Evolutionary conservation across 2,329 filamentous ascomycete genomes (phyloP), one percentile per base, ranked within the genome.

Genomic region (Ambrosiella beaveri): DNA sequence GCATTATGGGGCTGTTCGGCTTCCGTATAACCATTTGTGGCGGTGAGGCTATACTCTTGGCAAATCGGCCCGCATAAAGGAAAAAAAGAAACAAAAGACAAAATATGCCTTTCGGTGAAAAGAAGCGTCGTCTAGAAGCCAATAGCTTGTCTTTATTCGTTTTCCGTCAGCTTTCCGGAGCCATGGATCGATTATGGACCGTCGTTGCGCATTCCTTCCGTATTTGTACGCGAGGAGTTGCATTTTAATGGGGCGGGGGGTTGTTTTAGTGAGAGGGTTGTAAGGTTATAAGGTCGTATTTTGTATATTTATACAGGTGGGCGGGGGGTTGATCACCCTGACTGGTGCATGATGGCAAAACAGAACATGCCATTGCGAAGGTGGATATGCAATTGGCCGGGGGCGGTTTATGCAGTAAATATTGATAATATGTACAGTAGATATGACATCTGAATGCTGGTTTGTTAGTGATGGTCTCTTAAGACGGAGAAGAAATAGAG

Each of bases 71-170:
- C 36, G 19, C 7, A 12, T 7, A 12, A 19, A 12, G 9, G 7
- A 27, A 17, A 54, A 36, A 55, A 59, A 35, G 39, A 45, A 12
- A 36, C 69, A 63, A 50, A 27, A 39, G n/a, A 36, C 47, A 51
- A 51, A 35, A 51, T 36, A 15, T 3, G 8, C 45, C 5, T n/a
- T n/a, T 15, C 17, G 15, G 4, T 11, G n/a, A 41, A 41, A 12
- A 47, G n/a, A 47, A 47, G 13, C 44, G 44, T 47, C 44, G n/a
- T 47, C 13, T 47, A 13, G 19, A 47, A n/a, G 15, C n/a, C 44
- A 47, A 47, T n/a, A 17, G n/a, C 5, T 8, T n/a, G 8, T 47
- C n/a, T 8, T 13, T n/a, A 41, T 41, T 47, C 7, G n/a, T 15
- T n/a, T 8, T 47, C 15, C 2, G 11, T 47, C 44, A 8, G 44